These are phyloP conservation scores for Phytophthora vignae DNA, from an alignment of 352 stramenopile genomes.

Conservation along the genomic window DNA sequence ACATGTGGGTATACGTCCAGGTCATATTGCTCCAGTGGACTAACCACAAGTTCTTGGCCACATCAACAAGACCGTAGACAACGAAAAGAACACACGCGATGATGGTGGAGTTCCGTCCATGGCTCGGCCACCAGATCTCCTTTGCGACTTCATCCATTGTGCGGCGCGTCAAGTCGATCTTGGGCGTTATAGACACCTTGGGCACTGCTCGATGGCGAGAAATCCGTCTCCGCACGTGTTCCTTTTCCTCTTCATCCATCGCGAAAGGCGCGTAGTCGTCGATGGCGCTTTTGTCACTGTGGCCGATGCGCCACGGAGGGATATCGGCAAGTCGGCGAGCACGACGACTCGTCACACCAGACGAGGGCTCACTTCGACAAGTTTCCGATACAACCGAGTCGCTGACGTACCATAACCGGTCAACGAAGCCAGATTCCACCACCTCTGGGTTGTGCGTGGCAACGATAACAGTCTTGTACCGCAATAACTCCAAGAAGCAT, in stretches of 20 bases:
- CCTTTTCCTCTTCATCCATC: slow-evolving; percentile 14
- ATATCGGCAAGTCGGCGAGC: slow-evolving; percentile 42
- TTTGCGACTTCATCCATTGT: slow-evolving; percentile 30
- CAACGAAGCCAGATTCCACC: slow-evolving; percentile 48
- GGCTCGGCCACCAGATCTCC: slow-evolving; percentile 34
- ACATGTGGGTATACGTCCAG: slow-evolving; percentile 35
- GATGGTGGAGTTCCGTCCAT: slow-evolving; percentile 19
- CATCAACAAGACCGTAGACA: slow-evolving; percentile 33
- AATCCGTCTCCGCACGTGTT: slow-evolving; percentile 19
- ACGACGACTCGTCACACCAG: slow-evolving; percentile 24
- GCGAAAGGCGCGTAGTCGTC: slow-evolving; percentile 14
- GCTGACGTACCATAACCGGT: slow-evolving; percentile 41
- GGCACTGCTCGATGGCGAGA: slow-evolving; percentile 1
- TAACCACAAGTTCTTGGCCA: slow-evolving; percentile 49
- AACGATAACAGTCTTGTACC: slow-evolving; percentile 75
- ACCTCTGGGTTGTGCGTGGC: slow-evolving; percentile 92
- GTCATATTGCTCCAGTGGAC: slow-evolving; percentile 48
- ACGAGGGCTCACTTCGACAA: slow-evolving; percentile 15
- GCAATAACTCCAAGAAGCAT: slow-evolving; percentile 47
- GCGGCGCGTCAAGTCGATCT: slow-evolving; percentile 21
- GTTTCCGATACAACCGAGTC: slow-evolving; percentile 33
- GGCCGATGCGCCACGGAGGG: slow-evolving; percentile 37
- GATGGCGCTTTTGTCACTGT: slow-evolving; percentile 10
- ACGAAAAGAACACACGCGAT: slow-evolving; percentile 28
- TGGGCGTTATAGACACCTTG: slow-evolving; percentile 13